Evolutionary conservation across 257 asterid species (phyloP).

Genomic region (Cordia subcordata): DNA sequence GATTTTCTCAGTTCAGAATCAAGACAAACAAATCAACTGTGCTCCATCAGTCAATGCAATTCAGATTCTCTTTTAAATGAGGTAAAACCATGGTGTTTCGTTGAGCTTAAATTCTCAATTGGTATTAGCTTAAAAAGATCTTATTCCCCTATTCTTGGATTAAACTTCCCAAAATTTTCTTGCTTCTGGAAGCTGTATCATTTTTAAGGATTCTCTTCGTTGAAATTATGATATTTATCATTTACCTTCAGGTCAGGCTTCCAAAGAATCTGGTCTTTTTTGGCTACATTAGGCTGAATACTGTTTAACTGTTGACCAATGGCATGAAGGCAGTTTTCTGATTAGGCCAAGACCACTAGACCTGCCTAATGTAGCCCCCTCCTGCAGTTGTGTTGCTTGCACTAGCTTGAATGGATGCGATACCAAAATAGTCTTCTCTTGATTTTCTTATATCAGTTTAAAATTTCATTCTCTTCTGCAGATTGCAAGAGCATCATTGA

Average conservation of each 20-base stretch:
- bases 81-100: constrained; percentile 39
- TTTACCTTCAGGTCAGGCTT: not conserved
- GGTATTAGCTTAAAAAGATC: not conserved
- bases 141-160: not conserved
- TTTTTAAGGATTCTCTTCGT: not conserved
- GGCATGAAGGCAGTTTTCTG: no score
- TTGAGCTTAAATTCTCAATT: not conserved
- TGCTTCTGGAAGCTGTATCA: not conserved
- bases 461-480: constrained; percentile 27
- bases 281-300: no score
- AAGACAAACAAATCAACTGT: constrained; percentile 79
- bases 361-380: no score
- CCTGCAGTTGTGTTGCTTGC: not conserved
- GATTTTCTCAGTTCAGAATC: constrained; percentile 72
- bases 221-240: not conserved
- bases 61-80: constrained; percentile 86
- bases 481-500: constrained; percentile 89
- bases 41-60: constrained; percentile 96
- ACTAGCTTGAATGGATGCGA: no score
- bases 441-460: not conserved
- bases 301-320: no score
- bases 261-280: no score
- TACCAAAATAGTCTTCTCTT: no score
- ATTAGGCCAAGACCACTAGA: no score
- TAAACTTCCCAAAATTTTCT: not conserved